Evolutionary conservation across 805 yeast genomes (phyloP).

Genomic region (Kodamaea hsintzibuensis): DNA sequence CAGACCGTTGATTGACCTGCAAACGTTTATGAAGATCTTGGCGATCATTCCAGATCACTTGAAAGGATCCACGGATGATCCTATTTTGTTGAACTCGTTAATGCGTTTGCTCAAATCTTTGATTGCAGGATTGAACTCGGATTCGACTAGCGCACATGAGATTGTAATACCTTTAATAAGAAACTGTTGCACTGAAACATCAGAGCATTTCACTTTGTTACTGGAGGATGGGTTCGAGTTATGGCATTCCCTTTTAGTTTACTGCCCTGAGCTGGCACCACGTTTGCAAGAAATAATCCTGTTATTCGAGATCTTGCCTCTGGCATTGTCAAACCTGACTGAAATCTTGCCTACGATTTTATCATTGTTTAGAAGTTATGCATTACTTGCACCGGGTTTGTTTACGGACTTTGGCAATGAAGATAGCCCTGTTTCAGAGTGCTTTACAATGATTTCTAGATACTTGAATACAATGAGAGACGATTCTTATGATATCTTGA

Average conservation of each 20-base stretch:
- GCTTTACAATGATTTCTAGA: slow-evolving; percentile 51
- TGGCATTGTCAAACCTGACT: slow-evolving; percentile 67
- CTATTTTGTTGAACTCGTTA: slow-evolving; percentile 40
- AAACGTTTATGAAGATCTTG: slow-evolving; percentile 52
- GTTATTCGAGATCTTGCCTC: slow-evolving; percentile 51
- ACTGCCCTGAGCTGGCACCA: slow-evolving; percentile 44
- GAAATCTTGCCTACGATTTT: slow-evolving; percentile 68
- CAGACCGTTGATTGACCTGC: slow-evolving; percentile 59
- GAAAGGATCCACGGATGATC: slow-evolving; percentile 48
- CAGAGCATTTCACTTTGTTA: slow-evolving; percentile 50
- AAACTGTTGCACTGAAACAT: slow-evolving; percentile 56
- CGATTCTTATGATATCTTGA: slow-evolving; percentile 60
- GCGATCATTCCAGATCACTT: slow-evolving; percentile 69
- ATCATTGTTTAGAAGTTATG: slow-evolving; percentile 62
- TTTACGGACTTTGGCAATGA: slow-evolving; percentile 29
- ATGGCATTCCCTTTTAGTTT: slow-evolving; percentile 71
- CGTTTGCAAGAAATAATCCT: slow-evolving; percentile 36
- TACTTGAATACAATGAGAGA: slow-evolving; percentile 66
- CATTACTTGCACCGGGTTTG: slow-evolving; percentile 46
- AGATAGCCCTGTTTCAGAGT: slow-evolving; percentile 31
- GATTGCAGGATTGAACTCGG: slow-evolving; percentile 54
- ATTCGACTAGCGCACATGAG: slow-evolving; percentile 49
- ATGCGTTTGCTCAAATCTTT: slow-evolving; percentile 58
- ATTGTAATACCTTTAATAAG: slow-evolving; percentile 66
- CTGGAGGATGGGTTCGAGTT: slow-evolving; percentile 86